Percentiles rank a stretch among this genome's conserved stretches.
Evolutionary conservation across 2,329 filamentous ascomycete genomes (phyloP).

Genomic region (Penicillium digitatum): DNA sequence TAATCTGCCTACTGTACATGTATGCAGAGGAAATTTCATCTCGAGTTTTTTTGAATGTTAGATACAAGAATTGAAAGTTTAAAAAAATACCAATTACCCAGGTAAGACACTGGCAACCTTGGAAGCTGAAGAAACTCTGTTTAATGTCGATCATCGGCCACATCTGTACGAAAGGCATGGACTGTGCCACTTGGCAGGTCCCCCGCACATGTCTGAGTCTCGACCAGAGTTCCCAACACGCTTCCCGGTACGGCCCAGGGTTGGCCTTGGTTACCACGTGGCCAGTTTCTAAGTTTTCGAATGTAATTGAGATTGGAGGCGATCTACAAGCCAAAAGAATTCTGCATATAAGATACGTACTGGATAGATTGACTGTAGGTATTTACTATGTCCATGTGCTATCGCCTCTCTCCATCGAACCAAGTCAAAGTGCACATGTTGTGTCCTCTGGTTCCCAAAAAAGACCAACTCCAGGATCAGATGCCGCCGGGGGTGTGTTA

Average conservation of each 20-base stretch:
- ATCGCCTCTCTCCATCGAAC: background rate
- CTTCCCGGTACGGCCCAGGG: background rate
- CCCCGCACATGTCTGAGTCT: background rate
- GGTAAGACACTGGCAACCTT: background rate
- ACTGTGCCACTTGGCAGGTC: background rate
- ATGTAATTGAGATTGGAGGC: background rate
- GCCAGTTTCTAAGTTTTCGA: slow-evolving; percentile 5
- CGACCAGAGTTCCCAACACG: background rate
- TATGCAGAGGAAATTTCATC: background rate
- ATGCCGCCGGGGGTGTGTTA: slow-evolving; percentile 14
- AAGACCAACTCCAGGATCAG: slow-evolving; percentile 3
- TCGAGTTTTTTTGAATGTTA: background rate
- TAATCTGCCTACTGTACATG: background rate
- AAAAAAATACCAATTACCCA: background rate
- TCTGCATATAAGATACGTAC: background rate
- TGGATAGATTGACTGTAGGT: slow-evolving; percentile 1
- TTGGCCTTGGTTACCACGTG: slow-evolving; percentile 5
- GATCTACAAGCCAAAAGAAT: background rate
- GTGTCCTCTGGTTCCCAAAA: background rate
- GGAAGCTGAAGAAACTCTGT: background rate
- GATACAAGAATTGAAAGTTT: background rate
- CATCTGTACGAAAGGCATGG: background rate
- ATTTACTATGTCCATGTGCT: background rate
- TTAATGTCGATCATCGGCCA: background rate
- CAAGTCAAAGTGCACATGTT: background rate